Evolutionary conservation across 495 filamentous ascomycete genomes (phyloP), one percentile per base, ranked within the genome.

Genomic region (Pseudoneurospora amorphoporcata): DNA sequence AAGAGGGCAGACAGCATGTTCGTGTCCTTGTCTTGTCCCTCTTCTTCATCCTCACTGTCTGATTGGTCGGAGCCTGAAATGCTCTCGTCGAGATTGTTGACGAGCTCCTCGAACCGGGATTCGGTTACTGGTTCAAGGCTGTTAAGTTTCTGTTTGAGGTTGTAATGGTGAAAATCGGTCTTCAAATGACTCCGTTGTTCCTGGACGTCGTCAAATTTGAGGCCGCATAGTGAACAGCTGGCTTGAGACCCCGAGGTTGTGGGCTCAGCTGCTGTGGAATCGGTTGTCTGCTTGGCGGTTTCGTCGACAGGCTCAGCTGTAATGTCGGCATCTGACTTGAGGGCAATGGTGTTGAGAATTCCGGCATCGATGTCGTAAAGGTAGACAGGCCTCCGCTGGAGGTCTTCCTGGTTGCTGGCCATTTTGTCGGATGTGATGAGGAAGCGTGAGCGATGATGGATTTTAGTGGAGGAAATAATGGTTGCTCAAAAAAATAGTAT

Each of bases 151-250:
- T 92, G 93, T 80, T 97, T 98, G 68, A 98, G 79, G 79, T 99
- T 99, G 81, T 97, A 98, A 71, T 91, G 87, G 81, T 99, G 95
- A 68, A 95, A 86, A 79, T 99, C 95, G n/a, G 94, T 97, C 70
- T 91, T 90, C 37, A 92, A 89, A 83, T 99, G 95, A 70, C 87
- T 86, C 61, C 92, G 88, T 76, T 99, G 96, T 69, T 97, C 94
- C 76, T 90, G 86, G 37, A 97, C 89, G 37, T 84, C 91, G 37
- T 81, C 75, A 76, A 92, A 95, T 0, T 86, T 83, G 19, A 92
- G 84, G 39, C 86, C 85, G 82, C 95, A 99, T 17, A 98, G 89
- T 4, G 90, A 87, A 77, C 95, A 99, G 53, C 53, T 65, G 32
- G 92, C 88, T 47, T 92, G 94, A 4, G 93, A 87, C 4, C 89